A percentile compares a stretch with the other conserved stretches of the same genome.
Conservation (phyloP, 805 yeast species). For the Clavispora santaluciae region DNA sequence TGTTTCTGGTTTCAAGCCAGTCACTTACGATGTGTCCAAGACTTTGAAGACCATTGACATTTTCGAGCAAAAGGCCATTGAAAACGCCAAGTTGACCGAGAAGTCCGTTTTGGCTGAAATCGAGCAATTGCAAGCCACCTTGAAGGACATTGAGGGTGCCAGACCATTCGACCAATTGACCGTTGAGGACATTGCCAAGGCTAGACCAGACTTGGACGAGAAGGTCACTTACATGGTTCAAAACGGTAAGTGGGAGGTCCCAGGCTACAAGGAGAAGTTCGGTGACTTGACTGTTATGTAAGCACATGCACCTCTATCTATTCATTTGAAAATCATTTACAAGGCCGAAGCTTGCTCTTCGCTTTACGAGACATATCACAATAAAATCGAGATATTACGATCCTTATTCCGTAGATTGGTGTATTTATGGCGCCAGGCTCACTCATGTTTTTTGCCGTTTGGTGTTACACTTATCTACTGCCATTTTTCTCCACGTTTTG, state of each 20-base stretch:
- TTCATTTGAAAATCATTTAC: conserved; percentile 3
- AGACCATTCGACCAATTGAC: conserved; percentile 98
- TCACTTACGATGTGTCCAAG: conserved; percentile 78
- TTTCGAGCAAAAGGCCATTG: conserved; percentile 91
- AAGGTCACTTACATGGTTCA: conserved; percentile 92
- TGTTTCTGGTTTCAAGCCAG: conserved; percentile 73
- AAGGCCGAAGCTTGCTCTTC: conserved; percentile 1
- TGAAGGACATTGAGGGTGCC: conserved; percentile 91
- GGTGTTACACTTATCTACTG: not conserved
- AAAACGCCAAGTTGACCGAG: conserved; percentile 93
- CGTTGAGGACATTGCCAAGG: conserved; percentile 88
- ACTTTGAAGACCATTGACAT: conserved; percentile 89
- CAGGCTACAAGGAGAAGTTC: conserved; percentile 97
- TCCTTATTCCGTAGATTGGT: not conserved
- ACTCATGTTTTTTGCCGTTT: not conserved
- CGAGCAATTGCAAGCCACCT: conserved; percentile 77
- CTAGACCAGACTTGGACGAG: conserved; percentile 96
- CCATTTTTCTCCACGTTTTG: not conserved
- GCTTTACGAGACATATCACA: not conserved
- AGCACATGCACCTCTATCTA: conserved; percentile 8
- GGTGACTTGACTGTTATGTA: conserved; percentile 94
- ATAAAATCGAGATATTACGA: not conserved
- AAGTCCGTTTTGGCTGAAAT: conserved; percentile 82
- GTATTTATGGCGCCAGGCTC: not conserved
- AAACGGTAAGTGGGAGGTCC: conserved; percentile 97